Evolutionary conservation across 2,329 filamentous ascomycete species (phyloP), one percentile per base, ranked within the genome.

Genomic region (Fusarium liriodendri): DNA sequence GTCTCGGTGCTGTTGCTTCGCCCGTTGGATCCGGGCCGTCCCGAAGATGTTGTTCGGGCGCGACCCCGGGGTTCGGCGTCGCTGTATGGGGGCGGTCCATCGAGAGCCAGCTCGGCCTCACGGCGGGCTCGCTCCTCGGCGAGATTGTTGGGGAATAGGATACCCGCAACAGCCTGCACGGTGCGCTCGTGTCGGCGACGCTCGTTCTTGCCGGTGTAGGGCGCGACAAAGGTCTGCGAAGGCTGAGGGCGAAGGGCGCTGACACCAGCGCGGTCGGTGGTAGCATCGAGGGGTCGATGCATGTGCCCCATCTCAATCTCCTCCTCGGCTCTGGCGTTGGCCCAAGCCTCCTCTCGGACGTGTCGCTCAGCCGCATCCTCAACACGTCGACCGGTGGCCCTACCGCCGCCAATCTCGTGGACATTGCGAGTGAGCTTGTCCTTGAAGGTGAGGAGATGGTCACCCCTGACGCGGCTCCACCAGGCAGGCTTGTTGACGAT

Each of bases 401-500:
- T 81, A 42, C 84, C 83, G 20, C 88, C 88, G 38, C 87, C 86
- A 18, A 90, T 82, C 75, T 90, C 89, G 27, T 85, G 82, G 27
- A 90, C 88, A 65, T 90, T 90, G 64, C 85, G 85, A 57, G 85
- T 80, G 50, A 90, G 87, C 68, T 85, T 85, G 70, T 90, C 88
- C 58, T 87, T 85, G 82, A 90, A 84, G 58, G 77, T 80, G 64
- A 82, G 80, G 32, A 83, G 78, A 58, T 83, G 80, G 8, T 89
- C 85, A 57, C 85, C 85, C 50, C 86, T 84, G 50, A 87, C 79
- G 47, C 89, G 86, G 20, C 84, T 85, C 92, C 92, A 94, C 92
- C 92, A 94, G 7, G 86, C 86, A 0, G 92, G 92, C 78, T 90
- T 91, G 62, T 85, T 83, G 11, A 87, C 84, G 62, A 92, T 82